Evolutionary conservation across 495 filamentous ascomycete species (phyloP), one percentile per base, ranked within the genome.

Genomic region (Aspergillus hancockii): DNA sequence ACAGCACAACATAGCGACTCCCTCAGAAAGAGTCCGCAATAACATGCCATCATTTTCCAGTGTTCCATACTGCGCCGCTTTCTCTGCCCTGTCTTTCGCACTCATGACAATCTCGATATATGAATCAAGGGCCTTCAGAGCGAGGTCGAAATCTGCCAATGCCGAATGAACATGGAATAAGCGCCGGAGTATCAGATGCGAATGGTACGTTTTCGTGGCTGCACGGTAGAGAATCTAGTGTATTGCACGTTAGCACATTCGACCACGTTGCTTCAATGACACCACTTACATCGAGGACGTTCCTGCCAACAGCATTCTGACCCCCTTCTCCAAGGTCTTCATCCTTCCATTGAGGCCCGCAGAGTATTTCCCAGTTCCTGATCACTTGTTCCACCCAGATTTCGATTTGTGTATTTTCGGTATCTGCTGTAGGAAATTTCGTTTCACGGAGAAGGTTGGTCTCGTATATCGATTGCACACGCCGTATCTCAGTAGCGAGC

Each of bases 171-270:
- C 88, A 14, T 86, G 90, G 62, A 98, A 98, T 1, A 98, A 80
- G 67, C 95, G 87, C 54, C 93, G 81, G 30, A 98, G 75, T 53
- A 98, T 86, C 22, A 88, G 73, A 6, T 92, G 93, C 2, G 95
- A 98, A 67, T 98, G 94, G 64, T 92, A 98, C 0, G 92, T 95
- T 72, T 93, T 95, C 2, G 89, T 89, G 10, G 94, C 89, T 28
- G 92, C 92, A 19, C 89, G 85, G 64, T 96, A 96, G 10, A 97
- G 77, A 28, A 91, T 88, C 73, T 95, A 62, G 49, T 13, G 28
- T 7, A 46, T 40, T 49, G 55, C 50, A 12, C 4, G 49, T 60
- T 43, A 63, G 64, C 40, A 23, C 10, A 14, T 0, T 16, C 10
- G 8, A 12, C 41, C 2, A 21, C 7, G 28, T 13, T n/a, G 25